A percentile compares a stretch with the other conserved stretches of the same genome.
Evolutionary conservation across 2,329 filamentous ascomycete species (phyloP).

Genomic region (Septoria petroselini): DNA sequence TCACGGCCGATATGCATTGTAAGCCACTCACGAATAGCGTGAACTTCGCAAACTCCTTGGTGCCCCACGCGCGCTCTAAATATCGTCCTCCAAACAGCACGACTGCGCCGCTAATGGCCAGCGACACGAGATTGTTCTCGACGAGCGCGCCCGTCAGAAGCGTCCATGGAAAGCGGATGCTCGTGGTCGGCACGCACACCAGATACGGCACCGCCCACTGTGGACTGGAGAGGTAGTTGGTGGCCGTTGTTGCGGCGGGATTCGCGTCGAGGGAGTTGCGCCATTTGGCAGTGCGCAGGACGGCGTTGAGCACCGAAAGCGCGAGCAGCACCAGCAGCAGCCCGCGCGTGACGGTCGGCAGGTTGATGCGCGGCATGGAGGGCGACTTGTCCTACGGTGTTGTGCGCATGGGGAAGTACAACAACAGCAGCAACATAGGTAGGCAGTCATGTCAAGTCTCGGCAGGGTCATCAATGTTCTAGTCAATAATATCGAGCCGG

Average conservation of each 20-base stretch:
- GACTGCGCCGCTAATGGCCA: conserved; percentile 71
- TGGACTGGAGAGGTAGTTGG: conserved; percentile 37
- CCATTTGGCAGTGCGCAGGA: conserved; percentile 71
- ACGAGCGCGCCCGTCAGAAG: conserved; percentile 81
- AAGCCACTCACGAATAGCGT: conserved; percentile 57
- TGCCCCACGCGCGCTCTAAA: conserved; percentile 93
- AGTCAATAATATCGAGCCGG: no score
- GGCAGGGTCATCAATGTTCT: no score
- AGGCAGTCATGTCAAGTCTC: no score
- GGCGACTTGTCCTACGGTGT: no score
- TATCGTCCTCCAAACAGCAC: conserved; percentile 92
- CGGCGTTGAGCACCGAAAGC: conserved; percentile 78
- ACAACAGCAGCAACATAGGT: neutral
- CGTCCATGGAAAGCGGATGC: conserved; percentile 89
- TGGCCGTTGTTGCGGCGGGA: conserved; percentile 25
- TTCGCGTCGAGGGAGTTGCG: conserved; percentile 32
- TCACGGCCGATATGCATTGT: no score
- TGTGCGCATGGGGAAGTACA: neutral
- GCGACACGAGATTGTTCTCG: conserved; percentile 87
- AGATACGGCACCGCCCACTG: conserved; percentile 66
- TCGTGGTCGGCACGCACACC: conserved; percentile 77
- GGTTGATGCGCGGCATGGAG: conserved; percentile 65
- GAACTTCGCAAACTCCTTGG: conserved; percentile 87
- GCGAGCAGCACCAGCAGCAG: conserved; percentile 70
- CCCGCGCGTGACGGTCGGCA: conserved; percentile 84